Percentiles rank a stretch among this genome's conserved stretches.
Evolutionary conservation across 2,329 filamentous ascomycete genomes (phyloP).

Genomic region (Aureobasidium sp.): DNA sequence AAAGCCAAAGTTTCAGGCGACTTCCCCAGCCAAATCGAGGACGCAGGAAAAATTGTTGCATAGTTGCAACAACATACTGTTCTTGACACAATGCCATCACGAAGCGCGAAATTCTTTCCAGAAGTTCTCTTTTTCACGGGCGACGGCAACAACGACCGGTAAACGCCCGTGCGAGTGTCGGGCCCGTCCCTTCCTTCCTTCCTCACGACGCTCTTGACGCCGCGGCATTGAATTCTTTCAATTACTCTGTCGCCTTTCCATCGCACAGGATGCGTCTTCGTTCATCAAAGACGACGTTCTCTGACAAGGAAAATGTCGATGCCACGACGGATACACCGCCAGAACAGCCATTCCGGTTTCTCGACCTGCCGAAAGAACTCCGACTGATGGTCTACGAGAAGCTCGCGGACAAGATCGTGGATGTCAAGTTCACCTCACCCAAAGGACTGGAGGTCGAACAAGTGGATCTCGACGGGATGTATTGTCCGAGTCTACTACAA

Average conservation of each 20-base stretch:
- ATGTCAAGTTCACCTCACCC: background rate
- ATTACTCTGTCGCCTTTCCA: background rate
- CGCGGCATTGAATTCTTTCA: background rate
- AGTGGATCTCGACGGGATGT: background rate
- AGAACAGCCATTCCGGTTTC: slow-evolving; percentile 3
- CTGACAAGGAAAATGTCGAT: background rate
- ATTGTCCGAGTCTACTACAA: background rate
- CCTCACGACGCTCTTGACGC: background rate
- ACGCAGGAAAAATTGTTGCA: background rate
- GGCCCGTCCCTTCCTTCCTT: background rate
- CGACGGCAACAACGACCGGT: background rate
- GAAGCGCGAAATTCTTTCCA: background rate
- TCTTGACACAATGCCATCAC: background rate
- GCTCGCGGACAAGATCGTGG: background rate
- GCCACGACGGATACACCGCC: background rate
- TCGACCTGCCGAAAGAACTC: background rate
- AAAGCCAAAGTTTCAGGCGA: background rate
- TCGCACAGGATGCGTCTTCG: background rate
- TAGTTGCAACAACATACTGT: background rate
- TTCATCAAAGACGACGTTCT: background rate
- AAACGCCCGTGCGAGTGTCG: background rate
- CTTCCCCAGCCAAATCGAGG: background rate
- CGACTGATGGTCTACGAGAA: background rate
- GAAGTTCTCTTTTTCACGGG: background rate
- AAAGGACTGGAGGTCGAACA: background rate